Evolutionary conservation across 352 stramenopile genomes (phyloP).

Genomic region (Saprolegnia diclina): DNA sequence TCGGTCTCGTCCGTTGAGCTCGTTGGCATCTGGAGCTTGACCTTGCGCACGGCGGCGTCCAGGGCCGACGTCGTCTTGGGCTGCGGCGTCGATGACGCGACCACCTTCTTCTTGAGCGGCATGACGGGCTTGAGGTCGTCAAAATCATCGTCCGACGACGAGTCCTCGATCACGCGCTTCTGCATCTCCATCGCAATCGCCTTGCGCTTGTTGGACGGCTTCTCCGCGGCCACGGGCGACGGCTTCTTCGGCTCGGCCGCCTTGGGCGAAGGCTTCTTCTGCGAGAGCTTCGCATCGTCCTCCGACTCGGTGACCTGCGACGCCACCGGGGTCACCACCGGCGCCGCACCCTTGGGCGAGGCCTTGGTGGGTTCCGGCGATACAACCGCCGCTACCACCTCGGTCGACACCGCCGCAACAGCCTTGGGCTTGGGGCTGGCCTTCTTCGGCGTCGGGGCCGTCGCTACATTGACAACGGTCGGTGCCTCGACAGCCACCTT

Average conservation of each 20-base stretch:
- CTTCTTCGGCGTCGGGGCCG: not conserved
- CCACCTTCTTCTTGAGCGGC: not conserved
- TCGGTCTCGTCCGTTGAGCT: constrained; percentile 5
- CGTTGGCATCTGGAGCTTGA: not conserved
- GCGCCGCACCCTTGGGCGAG: too few relatives aligned
- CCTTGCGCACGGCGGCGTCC: not conserved
- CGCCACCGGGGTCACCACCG: too few relatives aligned
- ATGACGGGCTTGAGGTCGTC: not conserved
- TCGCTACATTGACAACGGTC: not conserved
- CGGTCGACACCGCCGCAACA: not conserved
- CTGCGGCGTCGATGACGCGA: not conserved
- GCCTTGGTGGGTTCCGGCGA: too few relatives aligned
- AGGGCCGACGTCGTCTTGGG: too few relatives aligned
- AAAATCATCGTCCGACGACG: not conserved
- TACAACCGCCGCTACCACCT: too few relatives aligned
- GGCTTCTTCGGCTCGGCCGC: not conserved
- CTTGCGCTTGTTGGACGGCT: not conserved
- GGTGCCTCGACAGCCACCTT: not conserved
- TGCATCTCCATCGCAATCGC: not conserved
- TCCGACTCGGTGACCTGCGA: too few relatives aligned
- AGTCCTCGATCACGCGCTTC: not conserved
- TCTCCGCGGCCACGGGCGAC: not conserved
- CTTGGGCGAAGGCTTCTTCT: too few relatives aligned
- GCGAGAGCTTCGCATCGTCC: too few relatives aligned
- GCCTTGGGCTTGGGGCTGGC: not conserved